Conservation (phyloP, 345 rosid species). For the Gossypium thurberi region DNA sequence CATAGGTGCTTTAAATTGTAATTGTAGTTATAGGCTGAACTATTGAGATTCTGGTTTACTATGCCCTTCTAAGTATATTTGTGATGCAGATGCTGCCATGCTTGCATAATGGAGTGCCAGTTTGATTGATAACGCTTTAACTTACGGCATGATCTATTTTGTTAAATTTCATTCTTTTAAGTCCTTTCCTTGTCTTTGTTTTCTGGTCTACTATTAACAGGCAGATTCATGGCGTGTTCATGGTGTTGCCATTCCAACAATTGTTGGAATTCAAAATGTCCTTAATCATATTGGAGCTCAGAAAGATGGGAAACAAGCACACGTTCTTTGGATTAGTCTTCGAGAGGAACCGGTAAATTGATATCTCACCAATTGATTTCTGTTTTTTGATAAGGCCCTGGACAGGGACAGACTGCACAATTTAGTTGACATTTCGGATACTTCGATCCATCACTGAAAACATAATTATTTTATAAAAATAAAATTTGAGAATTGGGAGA, state of each 20-base stretch:
- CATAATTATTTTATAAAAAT: neutral
- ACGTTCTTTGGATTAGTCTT: constrained; percentile 87
- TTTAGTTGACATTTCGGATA: neutral
- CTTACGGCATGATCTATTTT: neutral
- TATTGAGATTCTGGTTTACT: neutral
- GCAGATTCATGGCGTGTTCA: constrained; percentile 76
- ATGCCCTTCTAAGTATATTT: constrained; percentile 1
- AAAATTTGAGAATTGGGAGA: constrained; percentile 3
- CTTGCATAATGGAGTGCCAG: neutral
- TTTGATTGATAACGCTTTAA: constrained; percentile 3
- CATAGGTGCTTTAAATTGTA: neutral
- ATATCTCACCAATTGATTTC: constrained; percentile 1
- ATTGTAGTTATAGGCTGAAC: neutral
- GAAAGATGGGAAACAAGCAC: constrained; percentile 47
- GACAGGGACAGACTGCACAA: neutral
- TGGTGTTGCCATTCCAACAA: constrained; percentile 90
- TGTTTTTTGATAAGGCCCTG: neutral
- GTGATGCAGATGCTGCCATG: constrained; percentile 10
- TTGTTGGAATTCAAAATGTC: constrained; percentile 78
- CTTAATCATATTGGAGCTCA: constrained; percentile 75
- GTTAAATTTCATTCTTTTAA: neutral
- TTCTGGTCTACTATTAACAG: constrained; percentile 29
- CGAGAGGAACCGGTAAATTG: constrained; percentile 86
- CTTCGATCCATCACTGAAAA: neutral
- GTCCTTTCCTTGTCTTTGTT: neutral